Percentiles rank a stretch among this genome's conserved stretches.
phyloP scores from a whole-genome alignment of 208 protist genomes.

The Naegleria fowleri region DNA sequence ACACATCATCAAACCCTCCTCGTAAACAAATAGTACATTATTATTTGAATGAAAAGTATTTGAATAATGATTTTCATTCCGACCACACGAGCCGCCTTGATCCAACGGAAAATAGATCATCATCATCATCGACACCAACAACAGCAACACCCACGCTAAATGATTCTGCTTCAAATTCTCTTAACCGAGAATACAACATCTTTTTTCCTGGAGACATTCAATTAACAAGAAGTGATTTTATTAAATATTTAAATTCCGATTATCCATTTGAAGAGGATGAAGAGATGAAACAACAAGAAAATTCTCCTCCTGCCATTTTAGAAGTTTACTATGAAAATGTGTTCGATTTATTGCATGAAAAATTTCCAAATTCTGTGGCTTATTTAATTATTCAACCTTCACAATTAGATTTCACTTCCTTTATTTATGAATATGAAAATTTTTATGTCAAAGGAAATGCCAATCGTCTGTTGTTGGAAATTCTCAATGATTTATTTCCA shows the following conservation, averaged over 20 bases:
- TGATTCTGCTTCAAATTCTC: background rate
- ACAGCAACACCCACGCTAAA: too few relatives aligned
- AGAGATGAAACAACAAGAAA: too few relatives aligned
- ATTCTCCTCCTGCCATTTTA: background rate
- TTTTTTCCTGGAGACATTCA: background rate
- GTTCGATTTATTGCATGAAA: background rate
- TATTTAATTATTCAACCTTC: background rate
- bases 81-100: too few relatives aligned
- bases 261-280: background rate
- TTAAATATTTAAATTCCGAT: background rate
- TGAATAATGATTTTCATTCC: too few relatives aligned
- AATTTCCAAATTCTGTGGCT: background rate
- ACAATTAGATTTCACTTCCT: background rate
- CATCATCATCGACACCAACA: too few relatives aligned
- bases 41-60: too few relatives aligned
- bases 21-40: too few relatives aligned
- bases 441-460: background rate
- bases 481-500: background rate
- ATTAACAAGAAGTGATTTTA: background rate
- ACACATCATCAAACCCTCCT: too few relatives aligned
- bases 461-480: background rate
- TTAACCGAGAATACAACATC: background rate
- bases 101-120: too few relatives aligned
- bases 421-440: constrained; percentile 3
- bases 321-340: constrained; percentile 9